These are phyloP conservation scores for Ambrosia artemisiifolia DNA, from an alignment of 129 eudicot species.

Conservation along the genomic window DNA sequence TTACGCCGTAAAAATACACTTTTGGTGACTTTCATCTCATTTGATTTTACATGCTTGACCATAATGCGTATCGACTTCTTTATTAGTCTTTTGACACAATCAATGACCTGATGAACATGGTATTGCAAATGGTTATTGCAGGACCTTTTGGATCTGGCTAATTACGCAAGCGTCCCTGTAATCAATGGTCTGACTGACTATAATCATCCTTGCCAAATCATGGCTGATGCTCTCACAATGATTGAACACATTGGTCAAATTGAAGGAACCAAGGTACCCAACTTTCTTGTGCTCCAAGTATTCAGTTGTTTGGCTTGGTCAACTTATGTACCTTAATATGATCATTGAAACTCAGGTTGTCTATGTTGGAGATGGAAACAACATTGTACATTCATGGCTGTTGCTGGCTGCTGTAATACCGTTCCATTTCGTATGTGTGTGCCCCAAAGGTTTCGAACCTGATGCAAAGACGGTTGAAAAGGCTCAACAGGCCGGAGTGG, in stretches of 20 bases:
- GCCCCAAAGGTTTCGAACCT: conserved; percentile 92
- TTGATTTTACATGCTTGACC: background rate
- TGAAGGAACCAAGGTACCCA: conserved; percentile 86
- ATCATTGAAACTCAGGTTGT: conserved; percentile 59
- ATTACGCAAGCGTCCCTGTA: conserved; percentile 47
- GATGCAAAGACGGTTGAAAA: conserved; percentile 73
- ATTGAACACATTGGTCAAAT: conserved; percentile 84
- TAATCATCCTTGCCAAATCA: conserved; percentile 89
- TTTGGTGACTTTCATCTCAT: background rate
- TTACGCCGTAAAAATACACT: background rate
- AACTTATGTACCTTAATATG: background rate
- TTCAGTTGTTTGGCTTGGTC: background rate
- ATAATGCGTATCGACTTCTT: background rate
- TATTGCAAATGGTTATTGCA: conserved; percentile 22
- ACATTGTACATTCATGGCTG: conserved; percentile 94
- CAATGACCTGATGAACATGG: background rate
- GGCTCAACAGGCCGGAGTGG: conserved; percentile 70
- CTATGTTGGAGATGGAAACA: conserved; percentile 98
- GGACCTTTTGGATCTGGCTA: conserved; percentile 91
- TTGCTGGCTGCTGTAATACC: conserved; percentile 80
- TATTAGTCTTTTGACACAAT: background rate
- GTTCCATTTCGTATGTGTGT: conserved; percentile 94
- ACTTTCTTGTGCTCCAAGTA: background rate
- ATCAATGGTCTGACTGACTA: conserved; percentile 64
- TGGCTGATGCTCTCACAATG: conserved; percentile 88